A percentile compares a stretch with the other conserved stretches of the same genome.
These are phyloP conservation scores for Prunella vulgaris DNA, from an alignment of 257 asterid species.

Conservation along the genomic window DNA sequence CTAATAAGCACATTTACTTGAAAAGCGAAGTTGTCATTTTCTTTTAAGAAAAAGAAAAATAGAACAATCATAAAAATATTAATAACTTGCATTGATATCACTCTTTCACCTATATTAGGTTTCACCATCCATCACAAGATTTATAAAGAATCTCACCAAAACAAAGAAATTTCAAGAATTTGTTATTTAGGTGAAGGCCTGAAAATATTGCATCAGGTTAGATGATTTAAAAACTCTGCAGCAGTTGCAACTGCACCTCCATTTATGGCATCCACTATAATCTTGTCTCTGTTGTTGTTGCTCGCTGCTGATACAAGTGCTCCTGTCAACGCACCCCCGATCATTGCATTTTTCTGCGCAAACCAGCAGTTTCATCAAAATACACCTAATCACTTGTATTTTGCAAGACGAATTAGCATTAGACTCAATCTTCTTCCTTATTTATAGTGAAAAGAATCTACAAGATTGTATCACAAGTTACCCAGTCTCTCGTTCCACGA, in stretches of 20 bases:
- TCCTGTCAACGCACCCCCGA: conserved; percentile 76
- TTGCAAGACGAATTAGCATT: background rate
- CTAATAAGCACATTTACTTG: too few species aligned
- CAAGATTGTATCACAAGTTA: conserved; percentile 25
- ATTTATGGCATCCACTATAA: conserved; percentile 63
- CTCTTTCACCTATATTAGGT: too few species aligned
- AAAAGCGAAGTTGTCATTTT: too few species aligned
- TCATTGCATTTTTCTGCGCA: conserved; percentile 50
- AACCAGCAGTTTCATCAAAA: background rate
- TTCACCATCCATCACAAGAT: too few species aligned
- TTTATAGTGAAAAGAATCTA: background rate
- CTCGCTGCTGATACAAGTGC: conserved; percentile 52
- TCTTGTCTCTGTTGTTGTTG: conserved; percentile 48
- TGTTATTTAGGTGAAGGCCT: background rate
- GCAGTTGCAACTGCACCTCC: conserved; percentile 90
- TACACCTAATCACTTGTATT: background rate
- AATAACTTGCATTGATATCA: too few species aligned
- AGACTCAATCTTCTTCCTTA: background rate
- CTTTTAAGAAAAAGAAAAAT: too few species aligned
- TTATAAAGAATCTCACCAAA: too few species aligned
- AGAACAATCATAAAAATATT: too few species aligned
- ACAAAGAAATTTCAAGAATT: background rate
- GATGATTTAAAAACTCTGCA: conserved; percentile 51
- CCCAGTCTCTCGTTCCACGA: conserved; percentile 88
- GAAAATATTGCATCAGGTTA: conserved; percentile 28